Evolutionary conservation across 2,329 filamentous ascomycete genomes (phyloP).

Genomic region (Penicillium sp.): DNA sequence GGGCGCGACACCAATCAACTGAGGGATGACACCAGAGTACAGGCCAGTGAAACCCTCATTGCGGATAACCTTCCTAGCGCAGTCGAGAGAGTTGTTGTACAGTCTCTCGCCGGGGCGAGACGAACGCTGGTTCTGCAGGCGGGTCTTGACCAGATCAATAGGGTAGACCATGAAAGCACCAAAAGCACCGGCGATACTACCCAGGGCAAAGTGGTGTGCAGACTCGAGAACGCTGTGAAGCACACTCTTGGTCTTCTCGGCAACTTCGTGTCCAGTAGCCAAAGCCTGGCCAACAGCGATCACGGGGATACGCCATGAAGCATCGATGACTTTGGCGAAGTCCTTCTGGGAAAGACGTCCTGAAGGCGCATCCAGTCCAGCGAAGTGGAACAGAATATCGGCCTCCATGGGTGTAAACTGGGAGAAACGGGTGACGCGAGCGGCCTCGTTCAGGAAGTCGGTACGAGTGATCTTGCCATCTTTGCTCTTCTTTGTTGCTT

Average conservation of each 20-base stretch:
- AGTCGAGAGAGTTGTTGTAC: conserved; percentile 97
- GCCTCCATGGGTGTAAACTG: conserved; percentile 98
- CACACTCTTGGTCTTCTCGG: conserved; percentile 56
- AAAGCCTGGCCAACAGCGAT: conserved; percentile 51
- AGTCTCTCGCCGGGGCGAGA: conserved; percentile 78
- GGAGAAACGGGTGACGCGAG: conserved; percentile 86
- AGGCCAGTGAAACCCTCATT: conserved; percentile 88
- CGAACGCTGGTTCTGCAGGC: conserved; percentile 94
- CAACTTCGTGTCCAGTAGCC: conserved; percentile 51
- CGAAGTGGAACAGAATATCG: conserved; percentile 98
- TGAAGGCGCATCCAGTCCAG: conserved; percentile 83
- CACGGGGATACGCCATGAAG: conserved; percentile 76
- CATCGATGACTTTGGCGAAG: conserved; percentile 92
- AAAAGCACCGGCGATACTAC: conserved; percentile 89
- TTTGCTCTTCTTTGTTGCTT: conserved; percentile 74
- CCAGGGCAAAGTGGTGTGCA: conserved; percentile 83
- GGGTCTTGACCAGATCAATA: conserved; percentile 96
- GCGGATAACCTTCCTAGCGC: conserved; percentile 84
- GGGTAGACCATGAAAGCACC: conserved; percentile 99
- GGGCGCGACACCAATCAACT: conserved; percentile 95
- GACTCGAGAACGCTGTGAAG: conserved; percentile 70
- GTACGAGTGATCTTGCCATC: conserved; percentile 93
- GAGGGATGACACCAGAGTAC: conserved; percentile 91
- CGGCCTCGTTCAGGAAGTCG: conserved; percentile 92
- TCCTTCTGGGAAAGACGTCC: conserved; percentile 77